Evolutionary conservation across 2,329 filamentous ascomycete genomes (phyloP), one percentile per base, ranked within the genome.

Genomic region (Venturia effusa): DNA sequence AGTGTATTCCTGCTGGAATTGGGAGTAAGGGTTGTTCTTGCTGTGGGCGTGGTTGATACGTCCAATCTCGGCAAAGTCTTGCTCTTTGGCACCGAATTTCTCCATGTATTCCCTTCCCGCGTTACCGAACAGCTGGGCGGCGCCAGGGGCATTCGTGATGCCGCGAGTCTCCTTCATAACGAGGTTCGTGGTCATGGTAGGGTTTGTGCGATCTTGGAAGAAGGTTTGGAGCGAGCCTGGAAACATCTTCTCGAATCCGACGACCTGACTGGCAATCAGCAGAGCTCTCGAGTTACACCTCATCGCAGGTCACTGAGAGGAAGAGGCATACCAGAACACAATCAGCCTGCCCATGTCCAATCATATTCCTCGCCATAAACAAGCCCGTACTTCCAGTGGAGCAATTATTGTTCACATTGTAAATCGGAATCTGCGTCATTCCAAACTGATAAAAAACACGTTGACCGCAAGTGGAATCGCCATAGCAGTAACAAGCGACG

Each of bases 331-430:
- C 65, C 19, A 97, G 79, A 24, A 96, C 86, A 73, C 91, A 96
- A 76, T 96, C 90, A 1, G 91, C 89, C 17, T 85, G 89, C 40
- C 92, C 92, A 69, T 89, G 83, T 7, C 85, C 82, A 70, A 97
- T 87, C 74, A 95, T 82, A 62, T 87, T 90, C 40, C 92, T 82
- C 1, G 84, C 94, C 83, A 97, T 88, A 73, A 87, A 87, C 65
- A 97, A 79, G 10, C 93, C 94, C 0, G 93, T 96, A 4, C 88
- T 92, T n/a, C 93, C 94, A 0, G 93, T 97, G 4, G 90, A 90
- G 82, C 93, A 97, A 81, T 97, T 97, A 83, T 97, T 97, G 84
- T 97, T 97, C 73, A 96, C 91, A 73, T 97, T 97, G 82, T 95
- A 92, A 74, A 97, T 91, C 71, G 93, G 93, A 70, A 97, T 97